Evolutionary conservation across 148 eudicot species (phyloP).

Genomic region (Rhododendron ferrugineum): DNA sequence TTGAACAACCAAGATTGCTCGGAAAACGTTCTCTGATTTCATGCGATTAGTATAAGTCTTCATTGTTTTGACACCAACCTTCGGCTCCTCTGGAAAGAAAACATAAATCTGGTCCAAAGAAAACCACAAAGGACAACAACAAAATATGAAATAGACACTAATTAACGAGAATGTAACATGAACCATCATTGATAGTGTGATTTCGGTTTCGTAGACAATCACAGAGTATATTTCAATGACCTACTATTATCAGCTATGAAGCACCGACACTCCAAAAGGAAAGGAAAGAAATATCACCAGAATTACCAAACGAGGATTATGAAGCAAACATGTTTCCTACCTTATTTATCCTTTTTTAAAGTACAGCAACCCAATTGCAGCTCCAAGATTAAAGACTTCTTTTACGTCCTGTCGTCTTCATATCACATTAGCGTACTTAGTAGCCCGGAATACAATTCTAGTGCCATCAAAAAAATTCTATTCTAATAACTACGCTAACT

Average conservation of each 20-base stretch:
- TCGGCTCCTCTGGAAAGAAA: slow-evolving; percentile 73
- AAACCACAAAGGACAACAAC: neutral
- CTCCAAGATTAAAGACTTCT: neutral
- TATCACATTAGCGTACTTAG: neutral
- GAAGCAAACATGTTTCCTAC: neutral
- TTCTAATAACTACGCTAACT: neutral
- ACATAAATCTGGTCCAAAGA: slow-evolving; percentile 53
- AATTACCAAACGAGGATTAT: neutral
- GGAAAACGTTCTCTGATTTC: slow-evolving; percentile 69
- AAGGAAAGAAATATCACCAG: neutral
- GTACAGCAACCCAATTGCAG: neutral
- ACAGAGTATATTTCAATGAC: neutral
- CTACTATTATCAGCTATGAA: neutral
- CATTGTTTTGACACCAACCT: slow-evolving; percentile 91
- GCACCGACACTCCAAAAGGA: neutral
- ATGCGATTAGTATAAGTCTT: slow-evolving; percentile 70
- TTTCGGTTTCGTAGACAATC: neutral
- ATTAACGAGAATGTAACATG: neutral
- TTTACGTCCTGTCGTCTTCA: neutral
- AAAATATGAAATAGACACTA: neutral
- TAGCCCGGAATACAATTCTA: neutral
- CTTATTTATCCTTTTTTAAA: neutral
- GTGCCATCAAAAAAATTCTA: neutral
- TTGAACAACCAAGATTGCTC: slow-evolving; percentile 78
- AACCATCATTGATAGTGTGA: too few species aligned